Percentiles rank a stretch among this genome's conserved stretches.
These are phyloP conservation scores for Trichothecium sympodiale DNA, from an alignment of 2,329 filamentous ascomycete genomes.

Conservation along the genomic window DNA sequence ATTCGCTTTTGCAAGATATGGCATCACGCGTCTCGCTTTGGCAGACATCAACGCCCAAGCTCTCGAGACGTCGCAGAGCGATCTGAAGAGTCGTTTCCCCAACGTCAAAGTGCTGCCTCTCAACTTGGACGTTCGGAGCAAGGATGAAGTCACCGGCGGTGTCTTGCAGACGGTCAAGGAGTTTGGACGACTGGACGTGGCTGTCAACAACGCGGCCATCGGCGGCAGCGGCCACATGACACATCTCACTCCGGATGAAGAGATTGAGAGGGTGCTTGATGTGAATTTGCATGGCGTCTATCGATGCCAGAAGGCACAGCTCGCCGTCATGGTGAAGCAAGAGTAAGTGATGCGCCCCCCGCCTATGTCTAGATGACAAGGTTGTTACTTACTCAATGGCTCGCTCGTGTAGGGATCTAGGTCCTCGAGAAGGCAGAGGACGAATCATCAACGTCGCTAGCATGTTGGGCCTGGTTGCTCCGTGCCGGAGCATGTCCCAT, in stretches of 20 bases:
- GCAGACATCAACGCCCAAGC: constrained; percentile 29
- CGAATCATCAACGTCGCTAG: constrained; percentile 43
- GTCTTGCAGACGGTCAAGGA: constrained; percentile 26
- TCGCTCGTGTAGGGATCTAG: constrained; percentile 16
- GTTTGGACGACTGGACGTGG: constrained; percentile 44
- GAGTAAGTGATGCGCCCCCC: too few relatives aligned
- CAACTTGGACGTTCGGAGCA: constrained; percentile 33
- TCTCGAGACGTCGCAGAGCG: constrained; percentile 18
- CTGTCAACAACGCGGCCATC: constrained; percentile 45
- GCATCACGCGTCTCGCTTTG: constrained; percentile 33
- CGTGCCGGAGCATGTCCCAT: constrained; percentile 20
- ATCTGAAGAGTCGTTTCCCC: constrained; percentile 25
- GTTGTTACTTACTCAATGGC: too few relatives aligned
- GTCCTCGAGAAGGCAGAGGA: constrained; percentile 29
- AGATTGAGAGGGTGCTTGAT: constrained; percentile 38
- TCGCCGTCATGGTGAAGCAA: constrained; percentile 39
- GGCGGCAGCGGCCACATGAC: constrained; percentile 28
- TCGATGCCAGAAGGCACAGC: constrained; percentile 42
- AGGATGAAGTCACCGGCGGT: constrained; percentile 28
- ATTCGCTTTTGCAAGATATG: constrained; percentile 33
- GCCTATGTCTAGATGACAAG: too few relatives aligned
- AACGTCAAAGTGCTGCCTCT: constrained; percentile 27
- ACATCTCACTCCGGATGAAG: constrained; percentile 31
- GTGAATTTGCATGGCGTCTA: constrained; percentile 46
- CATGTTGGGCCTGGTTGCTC: constrained; percentile 36